A percentile compares a stretch with the other conserved stretches of the same genome.
These are phyloP conservation scores for Endotrypanum monterogeii DNA, from an alignment of 208 protist genomes.

Conservation along the genomic window DNA sequence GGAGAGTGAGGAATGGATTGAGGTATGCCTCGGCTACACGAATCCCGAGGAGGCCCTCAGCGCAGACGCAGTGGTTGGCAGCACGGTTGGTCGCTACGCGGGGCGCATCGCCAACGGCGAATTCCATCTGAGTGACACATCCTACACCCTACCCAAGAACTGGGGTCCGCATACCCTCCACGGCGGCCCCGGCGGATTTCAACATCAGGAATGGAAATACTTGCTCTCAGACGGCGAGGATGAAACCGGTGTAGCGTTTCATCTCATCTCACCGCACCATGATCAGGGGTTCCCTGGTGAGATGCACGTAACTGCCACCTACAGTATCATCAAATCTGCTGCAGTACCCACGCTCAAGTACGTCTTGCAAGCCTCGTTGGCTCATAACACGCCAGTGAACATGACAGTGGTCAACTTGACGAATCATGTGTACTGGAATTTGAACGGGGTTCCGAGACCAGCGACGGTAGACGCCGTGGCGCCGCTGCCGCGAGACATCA, in stretches of 20 bases:
- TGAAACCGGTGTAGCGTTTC: slow-evolving; percentile 71
- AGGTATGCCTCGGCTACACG: slow-evolving; percentile 57
- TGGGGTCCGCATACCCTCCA: slow-evolving; percentile 64
- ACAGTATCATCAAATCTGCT: slow-evolving; percentile 55
- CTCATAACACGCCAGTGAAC: slow-evolving; percentile 58
- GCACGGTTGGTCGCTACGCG: slow-evolving; percentile 59
- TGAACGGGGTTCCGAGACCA: slow-evolving; percentile 67
- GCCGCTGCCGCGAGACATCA: slow-evolving; percentile 40
- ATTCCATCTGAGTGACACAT: slow-evolving; percentile 44
- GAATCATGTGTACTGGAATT: slow-evolving; percentile 85
- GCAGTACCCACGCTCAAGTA: slow-evolving; percentile 52
- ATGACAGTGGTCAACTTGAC: slow-evolving; percentile 77
- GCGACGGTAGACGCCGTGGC: slow-evolving; percentile 12
- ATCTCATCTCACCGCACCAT: slow-evolving; percentile 68
- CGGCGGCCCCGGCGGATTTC: slow-evolving; percentile 66
- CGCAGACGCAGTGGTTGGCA: slow-evolving; percentile 22
- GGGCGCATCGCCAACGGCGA: slow-evolving; percentile 67
- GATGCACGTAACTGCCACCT: slow-evolving; percentile 67
- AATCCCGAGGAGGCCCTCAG: slow-evolving; percentile 38
- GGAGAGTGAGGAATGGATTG: slow-evolving; percentile 40
- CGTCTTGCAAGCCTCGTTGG: slow-evolving; percentile 46
- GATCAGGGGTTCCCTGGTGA: slow-evolving; percentile 86
- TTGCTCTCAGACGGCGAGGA: slow-evolving; percentile 67
- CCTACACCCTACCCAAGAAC: slow-evolving; percentile 72
- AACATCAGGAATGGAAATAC: slow-evolving; percentile 73